These are phyloP conservation scores for Fibroporia radiculosa DNA, from an alignment of 768 basidiomycete species.

Conservation along the genomic window DNA sequence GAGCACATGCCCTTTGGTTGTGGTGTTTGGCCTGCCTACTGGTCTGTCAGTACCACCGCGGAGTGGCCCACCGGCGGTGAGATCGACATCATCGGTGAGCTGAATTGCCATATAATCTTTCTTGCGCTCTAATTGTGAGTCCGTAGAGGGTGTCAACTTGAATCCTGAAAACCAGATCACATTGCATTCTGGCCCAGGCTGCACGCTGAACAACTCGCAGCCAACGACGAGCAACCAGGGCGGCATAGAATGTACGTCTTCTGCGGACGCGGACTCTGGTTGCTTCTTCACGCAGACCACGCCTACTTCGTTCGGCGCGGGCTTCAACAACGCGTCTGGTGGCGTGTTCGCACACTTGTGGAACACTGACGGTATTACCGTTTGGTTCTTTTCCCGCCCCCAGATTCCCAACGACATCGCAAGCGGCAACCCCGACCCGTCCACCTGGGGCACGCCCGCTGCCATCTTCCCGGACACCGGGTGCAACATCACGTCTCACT, in stretches of 20 bases:
- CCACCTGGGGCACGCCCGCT: slow-evolving; percentile 33
- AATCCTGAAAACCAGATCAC: slow-evolving; percentile 35
- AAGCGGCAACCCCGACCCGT: slow-evolving; percentile 27
- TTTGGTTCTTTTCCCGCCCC: slow-evolving; percentile 39
- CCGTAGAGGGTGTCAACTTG: slow-evolving; percentile 34
- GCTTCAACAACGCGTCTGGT: slow-evolving; percentile 35
- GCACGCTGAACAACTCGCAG: slow-evolving; percentile 24
- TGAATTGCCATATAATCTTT: not conserved
- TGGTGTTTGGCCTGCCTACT: slow-evolving; percentile 54
- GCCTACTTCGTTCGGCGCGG: slow-evolving; percentile 30
- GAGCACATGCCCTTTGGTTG: slow-evolving; percentile 66
- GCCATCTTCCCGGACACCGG: slow-evolving; percentile 28
- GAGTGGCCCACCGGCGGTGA: slow-evolving; percentile 22
- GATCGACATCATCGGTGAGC: slow-evolving; percentile 23
- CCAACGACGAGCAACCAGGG: slow-evolving; percentile 22
- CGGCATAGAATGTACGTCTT: slow-evolving; percentile 25
- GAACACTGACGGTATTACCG: slow-evolving; percentile 31
- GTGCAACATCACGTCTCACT: slow-evolving; percentile 29
- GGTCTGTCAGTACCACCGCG: slow-evolving; percentile 26
- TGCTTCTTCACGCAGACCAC: slow-evolving; percentile 31
- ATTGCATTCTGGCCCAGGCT: slow-evolving; percentile 32
- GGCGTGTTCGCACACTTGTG: slow-evolving; percentile 37
- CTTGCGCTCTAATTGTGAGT: not conserved
- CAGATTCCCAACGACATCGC: slow-evolving; percentile 30
- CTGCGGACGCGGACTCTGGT: slow-evolving; percentile 27